These are phyloP conservation scores for Macrotyloma uniflorum DNA, from an alignment of 306 rosid species.

Conservation along the genomic window DNA sequence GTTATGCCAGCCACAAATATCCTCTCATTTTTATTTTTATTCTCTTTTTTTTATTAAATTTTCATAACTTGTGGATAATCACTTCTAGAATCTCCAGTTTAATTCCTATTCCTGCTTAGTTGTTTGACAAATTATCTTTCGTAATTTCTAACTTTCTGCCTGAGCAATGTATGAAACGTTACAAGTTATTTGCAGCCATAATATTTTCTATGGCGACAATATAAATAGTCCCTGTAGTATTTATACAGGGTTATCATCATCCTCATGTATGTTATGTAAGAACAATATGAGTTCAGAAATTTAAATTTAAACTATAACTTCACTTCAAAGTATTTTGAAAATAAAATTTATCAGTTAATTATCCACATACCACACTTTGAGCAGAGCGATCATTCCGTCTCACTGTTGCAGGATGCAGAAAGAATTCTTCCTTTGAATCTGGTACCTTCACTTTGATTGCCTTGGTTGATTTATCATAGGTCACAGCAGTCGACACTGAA, in stretches of 20 bases:
- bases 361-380: slow-evolving; percentile 85
- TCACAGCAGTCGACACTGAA: slow-evolving; percentile 91
- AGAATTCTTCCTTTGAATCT: slow-evolving; percentile 85
- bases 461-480: slow-evolving; percentile 81
- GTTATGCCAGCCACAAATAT: slow-evolving; percentile 3
- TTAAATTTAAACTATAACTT: neutral
- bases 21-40: slow-evolving; percentile 6
- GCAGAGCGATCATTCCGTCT: slow-evolving; percentile 98
- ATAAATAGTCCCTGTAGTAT: neutral
- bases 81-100: neutral
- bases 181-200: neutral
- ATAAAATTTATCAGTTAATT: slow-evolving; percentile 20
- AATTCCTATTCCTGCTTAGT: neutral
- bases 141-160: slow-evolving; percentile 1
- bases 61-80: neutral
- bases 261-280: neutral
- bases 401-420: slow-evolving; percentile 96
- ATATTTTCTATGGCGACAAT: slow-evolving; percentile 8
- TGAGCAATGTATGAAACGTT: slow-evolving; percentile 10
- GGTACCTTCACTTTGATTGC: slow-evolving; percentile 95
- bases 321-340: neutral
- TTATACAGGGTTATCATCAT: neutral
- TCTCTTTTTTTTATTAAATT: neutral
- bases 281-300: neutral
- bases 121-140: neutral